These are phyloP conservation scores for Glaciozyma antarctica DNA, from an alignment of 768 basidiomycete genomes.

Conservation along the genomic window DNA sequence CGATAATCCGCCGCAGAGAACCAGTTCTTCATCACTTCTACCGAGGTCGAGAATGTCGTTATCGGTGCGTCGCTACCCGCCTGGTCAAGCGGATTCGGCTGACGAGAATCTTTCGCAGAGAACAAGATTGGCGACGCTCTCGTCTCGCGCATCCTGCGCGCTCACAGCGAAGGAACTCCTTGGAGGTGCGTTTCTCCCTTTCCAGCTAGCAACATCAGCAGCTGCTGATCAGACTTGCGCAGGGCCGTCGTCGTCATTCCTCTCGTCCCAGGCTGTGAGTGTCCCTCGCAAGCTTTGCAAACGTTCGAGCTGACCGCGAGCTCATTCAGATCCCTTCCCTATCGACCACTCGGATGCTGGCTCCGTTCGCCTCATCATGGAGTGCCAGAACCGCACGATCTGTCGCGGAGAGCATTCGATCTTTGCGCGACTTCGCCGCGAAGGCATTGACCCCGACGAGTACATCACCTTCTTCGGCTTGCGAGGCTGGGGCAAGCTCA, in stretches of 20 bases:
- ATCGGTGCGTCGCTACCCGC: constrained; percentile 38
- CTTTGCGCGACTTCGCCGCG: constrained; percentile 69
- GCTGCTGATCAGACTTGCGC: not conserved
- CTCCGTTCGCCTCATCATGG: constrained; percentile 86
- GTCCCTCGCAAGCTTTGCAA: constrained; percentile 33
- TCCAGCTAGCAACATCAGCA: not conserved
- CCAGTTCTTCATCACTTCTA: constrained; percentile 49
- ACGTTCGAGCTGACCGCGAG: too few relatives aligned
- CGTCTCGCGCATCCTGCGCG: constrained; percentile 78
- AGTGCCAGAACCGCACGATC: constrained; percentile 87
- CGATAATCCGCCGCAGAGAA: constrained; percentile 28
- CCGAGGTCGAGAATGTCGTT: constrained; percentile 68
- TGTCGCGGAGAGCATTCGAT: constrained; percentile 84
- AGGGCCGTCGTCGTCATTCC: constrained; percentile 82
- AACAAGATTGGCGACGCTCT: constrained; percentile 92
- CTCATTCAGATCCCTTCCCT: constrained; percentile 41
- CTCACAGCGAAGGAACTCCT: constrained; percentile 64
- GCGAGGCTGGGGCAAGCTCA: constrained; percentile 86
- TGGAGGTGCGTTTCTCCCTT: constrained; percentile 50
- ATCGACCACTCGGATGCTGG: constrained; percentile 88
- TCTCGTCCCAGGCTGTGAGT: constrained; percentile 83
- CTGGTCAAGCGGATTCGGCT: too few relatives aligned
- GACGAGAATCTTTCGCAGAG: constrained; percentile 41
- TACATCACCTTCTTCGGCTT: constrained; percentile 85
- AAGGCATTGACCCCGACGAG: constrained; percentile 84